Conservation (phyloP, 306 rosid species). For the Glycyrrhiza uralensis region DNA sequence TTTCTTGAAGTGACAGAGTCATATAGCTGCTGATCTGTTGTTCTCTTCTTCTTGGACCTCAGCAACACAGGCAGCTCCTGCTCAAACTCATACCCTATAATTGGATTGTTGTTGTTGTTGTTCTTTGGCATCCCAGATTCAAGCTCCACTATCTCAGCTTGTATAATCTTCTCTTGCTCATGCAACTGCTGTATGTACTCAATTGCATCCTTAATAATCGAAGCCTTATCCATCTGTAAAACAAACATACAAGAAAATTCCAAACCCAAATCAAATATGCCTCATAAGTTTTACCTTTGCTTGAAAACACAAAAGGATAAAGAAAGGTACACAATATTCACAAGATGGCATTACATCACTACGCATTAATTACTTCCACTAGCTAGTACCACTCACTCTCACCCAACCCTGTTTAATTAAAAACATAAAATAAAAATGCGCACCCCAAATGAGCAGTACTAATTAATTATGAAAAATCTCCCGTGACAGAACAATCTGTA, state of each 20-base stretch:
- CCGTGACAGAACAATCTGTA: no score
- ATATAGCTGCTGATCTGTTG: constrained; percentile 38
- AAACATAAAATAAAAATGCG: not conserved
- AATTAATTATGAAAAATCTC: no score
- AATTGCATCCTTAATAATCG: constrained; percentile 89
- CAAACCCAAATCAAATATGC: not conserved
- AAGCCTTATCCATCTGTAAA: constrained; percentile 95
- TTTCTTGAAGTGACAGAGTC: constrained; percentile 46
- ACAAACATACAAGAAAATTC: no score
- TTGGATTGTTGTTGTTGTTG: not conserved
- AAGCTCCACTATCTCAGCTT: constrained; percentile 73
- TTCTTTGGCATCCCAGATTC: constrained; percentile 59
- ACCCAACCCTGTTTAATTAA: no score
- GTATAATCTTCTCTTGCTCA: constrained; percentile 66
- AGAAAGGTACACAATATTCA: not conserved
- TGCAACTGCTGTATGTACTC: constrained; percentile 74
- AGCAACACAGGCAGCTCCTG: constrained; percentile 55
- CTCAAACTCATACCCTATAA: constrained; percentile 42
- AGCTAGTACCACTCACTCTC: no score
- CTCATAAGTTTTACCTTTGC: no score
- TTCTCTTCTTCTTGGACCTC: constrained; percentile 78
- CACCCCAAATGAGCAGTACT: not conserved
- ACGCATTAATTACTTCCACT: no score
- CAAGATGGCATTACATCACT: no score
- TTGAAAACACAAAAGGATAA: no score